A percentile compares a stretch with the other conserved stretches of the same genome.
Evolutionary conservation across 768 basidiomycete genomes (phyloP).

Genomic region (Omphalotus guepiniiformis): DNA sequence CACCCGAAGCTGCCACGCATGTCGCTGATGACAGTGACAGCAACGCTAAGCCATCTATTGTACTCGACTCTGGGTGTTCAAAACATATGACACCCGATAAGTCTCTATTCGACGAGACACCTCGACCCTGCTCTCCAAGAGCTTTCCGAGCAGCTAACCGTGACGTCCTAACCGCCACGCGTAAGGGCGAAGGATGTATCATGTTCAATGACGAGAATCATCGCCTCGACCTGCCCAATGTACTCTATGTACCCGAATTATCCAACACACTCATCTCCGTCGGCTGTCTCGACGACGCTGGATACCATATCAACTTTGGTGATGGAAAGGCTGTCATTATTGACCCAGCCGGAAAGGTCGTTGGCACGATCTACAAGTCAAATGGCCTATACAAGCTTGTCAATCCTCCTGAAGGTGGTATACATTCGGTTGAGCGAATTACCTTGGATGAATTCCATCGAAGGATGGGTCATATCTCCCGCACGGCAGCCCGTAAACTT

Average conservation of each 20-base stretch:
- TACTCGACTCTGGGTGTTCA: background rate
- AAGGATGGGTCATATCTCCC: conserved; percentile 2
- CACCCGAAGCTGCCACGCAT: too few relatives aligned
- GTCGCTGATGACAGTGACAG: too few relatives aligned
- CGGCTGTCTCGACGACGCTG: background rate
- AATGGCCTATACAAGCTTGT: conserved; percentile 1
- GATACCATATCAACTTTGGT: background rate
- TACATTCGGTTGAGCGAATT: background rate
- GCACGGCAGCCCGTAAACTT: background rate
- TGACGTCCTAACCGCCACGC: background rate
- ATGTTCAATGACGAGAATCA: background rate
- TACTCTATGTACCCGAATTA: background rate
- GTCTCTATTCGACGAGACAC: background rate
- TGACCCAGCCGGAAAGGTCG: background rate
- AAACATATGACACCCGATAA: background rate
- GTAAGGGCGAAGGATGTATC: background rate
- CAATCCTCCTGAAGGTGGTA: background rate
- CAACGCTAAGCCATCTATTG: too few relatives aligned
- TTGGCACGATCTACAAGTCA: background rate
- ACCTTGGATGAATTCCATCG: background rate
- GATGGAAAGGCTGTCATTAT: background rate
- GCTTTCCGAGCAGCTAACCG: background rate
- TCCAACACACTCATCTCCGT: background rate
- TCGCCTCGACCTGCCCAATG: background rate
- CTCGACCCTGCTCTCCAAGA: background rate